Evolutionary conservation across 495 filamentous ascomycete genomes (phyloP), one percentile per base, ranked within the genome.

Genomic region (Talaromyces nanjingensis): DNA sequence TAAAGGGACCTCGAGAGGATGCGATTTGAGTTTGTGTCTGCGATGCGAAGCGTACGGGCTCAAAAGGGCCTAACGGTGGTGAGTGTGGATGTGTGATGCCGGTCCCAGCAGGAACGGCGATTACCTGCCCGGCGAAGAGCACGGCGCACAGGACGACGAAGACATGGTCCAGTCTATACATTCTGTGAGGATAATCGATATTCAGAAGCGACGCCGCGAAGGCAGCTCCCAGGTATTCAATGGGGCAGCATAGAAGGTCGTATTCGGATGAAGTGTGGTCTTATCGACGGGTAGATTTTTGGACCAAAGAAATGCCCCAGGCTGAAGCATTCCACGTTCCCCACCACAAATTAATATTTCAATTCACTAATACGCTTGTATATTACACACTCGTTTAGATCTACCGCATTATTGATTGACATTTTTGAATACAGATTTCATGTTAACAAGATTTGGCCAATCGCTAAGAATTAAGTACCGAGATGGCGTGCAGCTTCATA

Each of bases 31-130:
- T 18, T 67, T 77, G 56, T 70, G 70, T 25, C 22, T 64, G 29
- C 24, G 42, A 49, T 4, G 60, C 31, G 42, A 62, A 62, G 29
- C n/a, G 62, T 22, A 65, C 16, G 73, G 64, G 65, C n/a, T 71
- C 72, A 33, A 73, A 65, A n/a, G 76, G 76, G 20, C 75, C 75
- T 63, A 76, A 64, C 16, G 71, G 74, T 27, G 74, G 73, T 12
- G 72, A 25, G 3, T 56, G 74, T 27, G 74, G 73, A 22, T 33
- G 22, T 58, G 72, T 71, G 63, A 81, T 78, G 64, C 72, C 78
- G 47, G 78, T 78, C 47, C 74, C 77, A 7, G 78, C 78, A 65
- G 78, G 78, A 64, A 81, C 67, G 42, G 78, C 76, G 59, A 65
- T 67, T 29, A 69, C 66, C n/a, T 37, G 39, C n/a, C 60, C 25